Evolutionary conservation across 2,329 filamentous ascomycete species (phyloP).

Genomic region (Talaromyces sp.): DNA sequence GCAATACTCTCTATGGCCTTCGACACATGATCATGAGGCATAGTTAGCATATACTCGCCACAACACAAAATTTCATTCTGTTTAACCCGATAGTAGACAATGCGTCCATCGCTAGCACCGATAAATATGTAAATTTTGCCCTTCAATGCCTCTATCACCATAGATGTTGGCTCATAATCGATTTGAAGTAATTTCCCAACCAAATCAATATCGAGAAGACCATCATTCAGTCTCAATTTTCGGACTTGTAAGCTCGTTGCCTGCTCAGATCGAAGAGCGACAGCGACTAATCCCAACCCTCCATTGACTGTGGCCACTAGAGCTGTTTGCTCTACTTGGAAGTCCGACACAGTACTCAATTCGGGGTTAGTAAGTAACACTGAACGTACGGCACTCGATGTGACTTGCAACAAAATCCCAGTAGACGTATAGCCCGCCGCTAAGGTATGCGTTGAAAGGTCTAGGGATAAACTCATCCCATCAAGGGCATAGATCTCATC

Average conservation of each 20-base stretch:
- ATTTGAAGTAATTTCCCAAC: constrained; percentile 26
- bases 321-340: constrained; percentile 24
- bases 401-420: constrained; percentile 43
- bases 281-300: constrained; percentile 28
- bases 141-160: constrained; percentile 31
- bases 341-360: constrained; percentile 25
- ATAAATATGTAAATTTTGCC: constrained; percentile 34
- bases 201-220: constrained; percentile 23
- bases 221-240: constrained; percentile 22
- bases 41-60: constrained; percentile 25
- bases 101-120: constrained; percentile 37
- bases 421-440: constrained; percentile 38
- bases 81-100: constrained; percentile 32
- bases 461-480: constrained; percentile 38
- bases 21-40: constrained; percentile 29
- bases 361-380: constrained; percentile 24
- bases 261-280: constrained; percentile 26
- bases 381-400: constrained; percentile 34
- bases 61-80: constrained; percentile 24
- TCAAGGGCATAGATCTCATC: constrained; percentile 35
- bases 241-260: constrained; percentile 30
- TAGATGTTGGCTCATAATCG: constrained; percentile 36
- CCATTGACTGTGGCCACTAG: constrained; percentile 32
- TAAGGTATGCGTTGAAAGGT: constrained; percentile 43
- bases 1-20: constrained; percentile 36